A percentile compares a stretch with the other conserved stretches of the same genome.
Evolutionary conservation across 805 yeast species (phyloP).

Genomic region (Tetrapisispora iriomotensis): DNA sequence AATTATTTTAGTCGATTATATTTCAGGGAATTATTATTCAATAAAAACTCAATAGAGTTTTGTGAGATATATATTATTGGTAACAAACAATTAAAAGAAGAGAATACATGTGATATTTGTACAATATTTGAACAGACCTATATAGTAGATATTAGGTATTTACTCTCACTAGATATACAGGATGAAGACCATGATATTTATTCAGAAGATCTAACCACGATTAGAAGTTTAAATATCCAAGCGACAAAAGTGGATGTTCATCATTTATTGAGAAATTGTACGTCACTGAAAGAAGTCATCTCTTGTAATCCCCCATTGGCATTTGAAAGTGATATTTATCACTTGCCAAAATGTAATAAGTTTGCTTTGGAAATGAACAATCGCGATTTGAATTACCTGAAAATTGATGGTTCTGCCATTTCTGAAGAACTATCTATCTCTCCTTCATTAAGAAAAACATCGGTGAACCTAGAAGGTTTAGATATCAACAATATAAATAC

Average conservation of each 20-base stretch:
- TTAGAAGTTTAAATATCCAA: constrained; percentile 13
- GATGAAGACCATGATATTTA: constrained; percentile 8
- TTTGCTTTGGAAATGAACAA: constrained; percentile 16
- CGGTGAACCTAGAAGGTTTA: constrained; percentile 12
- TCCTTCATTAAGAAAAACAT: constrained; percentile 11
- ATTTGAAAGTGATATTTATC: constrained; percentile 4
- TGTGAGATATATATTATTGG: constrained; percentile 24
- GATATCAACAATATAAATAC: constrained; percentile 11
- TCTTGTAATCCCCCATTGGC: constrained; percentile 15
- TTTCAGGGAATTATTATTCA: constrained; percentile 15
- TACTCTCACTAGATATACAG: constrained; percentile 18
- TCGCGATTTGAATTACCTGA: constrained; percentile 10
- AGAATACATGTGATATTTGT: constrained; percentile 16
- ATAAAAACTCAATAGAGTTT: constrained; percentile 7
- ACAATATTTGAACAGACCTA: constrained; percentile 19
- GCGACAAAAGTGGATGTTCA: constrained; percentile 6
- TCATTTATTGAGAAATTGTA: constrained; percentile 10
- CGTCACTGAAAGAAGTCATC: constrained; percentile 11
- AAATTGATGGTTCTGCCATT: constrained; percentile 16
- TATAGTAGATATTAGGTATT: constrained; percentile 11
- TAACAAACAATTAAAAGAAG: constrained; percentile 3
- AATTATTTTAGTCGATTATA: constrained; percentile 23
- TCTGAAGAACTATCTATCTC: constrained; percentile 8
- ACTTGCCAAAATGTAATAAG: constrained; percentile 16
- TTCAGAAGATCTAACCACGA: constrained; percentile 11